phyloP scores from a whole-genome alignment of 768 basidiomycete genomes.

The Mycena alexandri region DNA sequence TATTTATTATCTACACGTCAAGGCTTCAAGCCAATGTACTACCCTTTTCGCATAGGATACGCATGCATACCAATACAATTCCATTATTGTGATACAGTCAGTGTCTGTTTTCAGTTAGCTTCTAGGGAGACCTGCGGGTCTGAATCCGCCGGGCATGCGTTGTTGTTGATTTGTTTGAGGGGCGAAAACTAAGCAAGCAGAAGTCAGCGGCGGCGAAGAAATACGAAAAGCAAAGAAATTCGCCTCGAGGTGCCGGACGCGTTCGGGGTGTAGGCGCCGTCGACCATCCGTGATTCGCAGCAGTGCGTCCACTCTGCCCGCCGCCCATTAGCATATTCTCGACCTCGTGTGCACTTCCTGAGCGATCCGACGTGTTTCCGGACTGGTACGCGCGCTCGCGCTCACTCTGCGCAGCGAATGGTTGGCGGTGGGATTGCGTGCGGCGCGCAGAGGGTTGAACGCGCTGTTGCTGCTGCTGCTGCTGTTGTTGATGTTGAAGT shows the following conservation, averaged over 20 bases:
- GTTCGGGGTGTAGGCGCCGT: conserved; percentile 42
- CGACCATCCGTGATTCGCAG: conserved; percentile 52
- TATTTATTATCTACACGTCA: conserved; percentile 10
- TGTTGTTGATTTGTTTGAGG: conserved; percentile 45
- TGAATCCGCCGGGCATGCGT: conserved; percentile 58
- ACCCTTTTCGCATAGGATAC: conserved; percentile 18
- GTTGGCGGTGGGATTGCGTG: conserved; percentile 62
- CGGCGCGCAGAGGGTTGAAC: conserved; percentile 47
- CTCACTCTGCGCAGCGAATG: conserved; percentile 55
- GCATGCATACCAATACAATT: conserved; percentile 22
- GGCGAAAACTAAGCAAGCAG: conserved; percentile 47
- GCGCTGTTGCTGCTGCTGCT: conserved; percentile 40
- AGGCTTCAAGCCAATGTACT: conserved; percentile 32
- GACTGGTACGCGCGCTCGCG: conserved; percentile 60
- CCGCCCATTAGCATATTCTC: conserved; percentile 68
- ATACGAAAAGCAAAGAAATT: neutral
- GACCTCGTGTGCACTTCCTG: conserved; percentile 80
- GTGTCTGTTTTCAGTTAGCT: conserved; percentile 9
- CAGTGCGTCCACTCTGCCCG: conserved; percentile 41
- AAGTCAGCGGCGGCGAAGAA: conserved; percentile 2
- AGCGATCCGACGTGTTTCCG: conserved; percentile 65
- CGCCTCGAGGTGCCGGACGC: conserved; percentile 44
- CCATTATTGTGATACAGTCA: neutral
- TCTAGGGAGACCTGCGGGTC: conserved; percentile 52
- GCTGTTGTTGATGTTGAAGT: conserved; percentile 38